Base-by-base conservation (phyloP, 257 asterid genomes). In the Avicennia marina region DNA sequence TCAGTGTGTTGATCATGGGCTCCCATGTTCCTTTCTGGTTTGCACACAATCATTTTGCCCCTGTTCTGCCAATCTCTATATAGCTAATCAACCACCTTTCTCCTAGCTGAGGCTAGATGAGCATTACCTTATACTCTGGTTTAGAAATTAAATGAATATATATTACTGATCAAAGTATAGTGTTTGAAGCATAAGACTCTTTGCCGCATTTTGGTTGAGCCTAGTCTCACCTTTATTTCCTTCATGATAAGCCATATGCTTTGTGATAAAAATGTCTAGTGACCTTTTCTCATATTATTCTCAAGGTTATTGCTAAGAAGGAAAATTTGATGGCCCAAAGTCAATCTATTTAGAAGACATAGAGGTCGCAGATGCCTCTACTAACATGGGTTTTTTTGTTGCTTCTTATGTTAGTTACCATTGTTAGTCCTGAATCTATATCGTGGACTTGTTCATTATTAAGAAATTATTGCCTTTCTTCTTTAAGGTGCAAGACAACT, bases 81-180 rank as follows among this genome's bases (percentile, higher is more conserved):
- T n/a, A 55, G 61, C 51, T 65, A 7, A 47, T 65, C 34, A 67
- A 63, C 49, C 49, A 16, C 17, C 33, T 61, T 56, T 32, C 34
- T 25, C 47, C 46, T 50, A 39, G 63, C 11, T 38, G 64, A 24
- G 44, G n/a, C 40, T 58, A 18, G 49, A 53, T 38, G 46, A 52
- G 33, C 60, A 11, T 15, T 12, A 11, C 11, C 26, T 29, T 21
- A 56, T 49, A n/a, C 43, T 56, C 26, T 62, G n/a, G 27, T 26
- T 0, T 12, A 62, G 48, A 48, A 24, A 40, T 31, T 16, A 52
- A 53, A 26, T 44, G 4, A 12, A 34, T 66, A 26, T 62, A 12
- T 11, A 19, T 18, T 17, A 6, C n/a, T n/a, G n/a, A n/a, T n/a
- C n/a, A n/a, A n/a, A n/a, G n/a, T n/a, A n/a, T n/a, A n/a, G n/a